Evolutionary conservation across 2,329 filamentous ascomycete species (phyloP).

Genomic region (Diatrype stigma): DNA sequence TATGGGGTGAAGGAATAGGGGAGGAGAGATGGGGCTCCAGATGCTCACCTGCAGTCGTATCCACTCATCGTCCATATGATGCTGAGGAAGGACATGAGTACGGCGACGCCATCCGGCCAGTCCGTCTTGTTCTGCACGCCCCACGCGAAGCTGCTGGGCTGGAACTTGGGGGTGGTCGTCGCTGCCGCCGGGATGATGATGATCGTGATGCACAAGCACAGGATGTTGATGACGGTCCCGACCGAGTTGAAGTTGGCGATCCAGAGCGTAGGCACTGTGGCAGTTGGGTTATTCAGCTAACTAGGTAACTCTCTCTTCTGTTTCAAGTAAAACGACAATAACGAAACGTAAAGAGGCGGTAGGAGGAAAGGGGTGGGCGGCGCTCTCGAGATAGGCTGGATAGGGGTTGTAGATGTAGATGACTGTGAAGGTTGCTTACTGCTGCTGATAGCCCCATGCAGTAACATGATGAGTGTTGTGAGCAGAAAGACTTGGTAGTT

Average conservation of each 20-base stretch:
- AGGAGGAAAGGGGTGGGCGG: no score
- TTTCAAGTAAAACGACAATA: no score
- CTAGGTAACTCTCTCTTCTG: no score
- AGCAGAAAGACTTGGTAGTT: slow-evolving; percentile 66
- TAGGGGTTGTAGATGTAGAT: no score
- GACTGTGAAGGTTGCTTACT: slow-evolving; percentile 14
- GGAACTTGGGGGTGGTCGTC: slow-evolving; percentile 47
- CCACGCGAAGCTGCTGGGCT: slow-evolving; percentile 52
- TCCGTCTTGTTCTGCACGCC: slow-evolving; percentile 62
- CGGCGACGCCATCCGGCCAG: slow-evolving; percentile 62
- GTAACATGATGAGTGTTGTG: slow-evolving; percentile 61
- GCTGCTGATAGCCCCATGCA: slow-evolving; percentile 64
- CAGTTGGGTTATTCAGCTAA: no score
- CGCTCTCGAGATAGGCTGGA: no score
- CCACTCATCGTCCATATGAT: slow-evolving; percentile 32
- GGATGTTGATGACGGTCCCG: slow-evolving; percentile 67
- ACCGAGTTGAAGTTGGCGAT: slow-evolving; percentile 67
- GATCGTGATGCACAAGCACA: slow-evolving; percentile 61
- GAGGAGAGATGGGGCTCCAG: no score
- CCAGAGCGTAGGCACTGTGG: slow-evolving; percentile 59
- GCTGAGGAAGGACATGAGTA: slow-evolving; percentile 62
- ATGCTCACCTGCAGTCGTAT: slow-evolving; percentile 19
- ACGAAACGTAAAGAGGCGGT: no score
- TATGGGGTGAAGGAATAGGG: no score
- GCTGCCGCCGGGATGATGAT: slow-evolving; percentile 62